Evolutionary conservation across 2,329 filamentous ascomycete genomes (phyloP), one percentile per base, ranked within the genome.

Genomic region (Paraconiothyrium brasiliense): DNA sequence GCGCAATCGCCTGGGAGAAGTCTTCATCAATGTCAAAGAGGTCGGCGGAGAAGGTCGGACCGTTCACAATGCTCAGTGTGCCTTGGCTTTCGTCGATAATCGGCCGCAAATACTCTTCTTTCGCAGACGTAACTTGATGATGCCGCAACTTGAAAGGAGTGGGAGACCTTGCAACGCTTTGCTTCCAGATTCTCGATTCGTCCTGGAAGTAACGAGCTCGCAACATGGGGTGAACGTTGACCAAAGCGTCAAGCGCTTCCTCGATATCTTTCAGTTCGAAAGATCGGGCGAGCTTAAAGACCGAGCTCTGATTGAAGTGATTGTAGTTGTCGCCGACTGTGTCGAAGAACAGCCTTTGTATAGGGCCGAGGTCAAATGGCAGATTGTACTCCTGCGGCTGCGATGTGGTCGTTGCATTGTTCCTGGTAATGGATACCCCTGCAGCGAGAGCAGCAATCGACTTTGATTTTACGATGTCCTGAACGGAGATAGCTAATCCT

Each of bases 1-100:
- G 78, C 60, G 30, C 79, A 64, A 71, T 79, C 61, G 69, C 67
- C 14, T 65, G 80, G 57, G 56, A 78, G 60, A 72, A 69, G 16
- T 70, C 67, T 1, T 74, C 73, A 41, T 78, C 63, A 3, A 79
- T 60, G 6, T 77, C 64, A 60, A 84, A 80, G 10, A 83, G 62
- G 56, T 84, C 80, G 3, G 80, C 73, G 0, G 79, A 78, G 35
- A 84, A 69, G 0, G 82, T 65, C 1, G 82, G 78, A 0, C 79
- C 78, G 24, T 65, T 59, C 7, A 67, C 62, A 37, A 80, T 73
- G 43, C 79, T 65, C 7, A 80, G 63, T 2, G 71, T 70, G 0
- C 69, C 65, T 58, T 79, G 74, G 43, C 65, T 75, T 10, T 73
- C 59, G 49, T 76, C 70, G 11, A 79, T 61, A 14, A 72, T 65